These are phyloP conservation scores for Didymellaceae sp. DNA, from an alignment of 2,329 filamentous ascomycete genomes.

Conservation along the genomic window DNA sequence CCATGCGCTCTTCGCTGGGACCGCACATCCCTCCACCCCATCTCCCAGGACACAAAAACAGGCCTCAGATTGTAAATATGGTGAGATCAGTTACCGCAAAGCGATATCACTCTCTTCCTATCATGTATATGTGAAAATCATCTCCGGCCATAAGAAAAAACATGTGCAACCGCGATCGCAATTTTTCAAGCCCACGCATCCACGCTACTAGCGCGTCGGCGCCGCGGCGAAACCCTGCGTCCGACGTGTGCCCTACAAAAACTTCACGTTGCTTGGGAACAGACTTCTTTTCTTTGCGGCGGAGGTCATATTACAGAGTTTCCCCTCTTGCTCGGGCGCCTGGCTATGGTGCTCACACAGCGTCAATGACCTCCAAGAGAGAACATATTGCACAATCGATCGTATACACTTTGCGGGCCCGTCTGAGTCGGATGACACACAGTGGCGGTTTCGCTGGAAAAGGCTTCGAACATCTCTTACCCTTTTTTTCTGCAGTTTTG, in stretches of 20 bases:
- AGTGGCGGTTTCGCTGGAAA: constrained; percentile 50
- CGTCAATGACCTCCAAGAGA: constrained; percentile 80
- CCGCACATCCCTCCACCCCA: neutral
- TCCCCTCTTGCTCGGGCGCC: constrained; percentile 78
- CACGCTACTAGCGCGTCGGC: constrained; percentile 7
- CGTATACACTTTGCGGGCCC: constrained; percentile 50
- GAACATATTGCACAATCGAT: constrained; percentile 73
- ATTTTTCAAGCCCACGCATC: neutral
- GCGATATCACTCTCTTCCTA: constrained; percentile 52
- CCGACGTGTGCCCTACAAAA: constrained; percentile 29
- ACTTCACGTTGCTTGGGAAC: constrained; percentile 22
- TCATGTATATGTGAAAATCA: constrained; percentile 43
- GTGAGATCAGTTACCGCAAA: constrained; percentile 45
- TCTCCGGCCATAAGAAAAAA: constrained; percentile 42
- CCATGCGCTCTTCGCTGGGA: neutral
- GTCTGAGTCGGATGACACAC: constrained; percentile 28
- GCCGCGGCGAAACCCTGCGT: constrained; percentile 9
- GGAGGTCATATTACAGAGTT: constrained; percentile 66
- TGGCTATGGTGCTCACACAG: constrained; percentile 60
- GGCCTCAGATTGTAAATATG: constrained; percentile 44
- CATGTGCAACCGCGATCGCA: neutral
- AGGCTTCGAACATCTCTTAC: constrained; percentile 61
- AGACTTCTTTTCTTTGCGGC: constrained; percentile 75
- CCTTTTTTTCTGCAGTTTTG: too few species aligned
- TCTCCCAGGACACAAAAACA: too few species aligned